Conservation (phyloP, 306 rosid species). For the Cicer chorassanicum region DNA sequence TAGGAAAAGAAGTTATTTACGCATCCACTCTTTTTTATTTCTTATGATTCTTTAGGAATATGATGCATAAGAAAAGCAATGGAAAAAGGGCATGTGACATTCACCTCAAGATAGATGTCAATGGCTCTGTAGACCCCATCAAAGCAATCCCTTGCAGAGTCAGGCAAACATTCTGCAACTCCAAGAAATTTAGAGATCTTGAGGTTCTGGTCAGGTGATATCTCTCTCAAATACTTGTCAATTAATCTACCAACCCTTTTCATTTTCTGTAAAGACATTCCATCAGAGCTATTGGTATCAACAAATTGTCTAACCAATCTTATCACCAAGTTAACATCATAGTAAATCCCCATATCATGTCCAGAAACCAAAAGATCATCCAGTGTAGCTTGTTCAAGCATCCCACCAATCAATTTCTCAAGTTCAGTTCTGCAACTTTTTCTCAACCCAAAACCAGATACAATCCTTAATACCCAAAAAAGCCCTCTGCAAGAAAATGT, state of each 20-base stretch:
- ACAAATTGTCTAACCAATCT: constrained; percentile 73
- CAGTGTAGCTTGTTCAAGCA: constrained; percentile 70
- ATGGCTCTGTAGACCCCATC: constrained; percentile 83
- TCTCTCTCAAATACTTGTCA: constrained; percentile 79
- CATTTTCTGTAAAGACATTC: constrained; percentile 54
- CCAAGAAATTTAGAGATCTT: constrained; percentile 76
- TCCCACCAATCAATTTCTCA: constrained; percentile 77
- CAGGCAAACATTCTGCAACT: constrained; percentile 83
- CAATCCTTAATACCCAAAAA: constrained; percentile 74
- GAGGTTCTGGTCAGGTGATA: constrained; percentile 85
- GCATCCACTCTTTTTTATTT: background rate
- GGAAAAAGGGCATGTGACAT: constrained; percentile 26
- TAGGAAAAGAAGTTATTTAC: background rate
- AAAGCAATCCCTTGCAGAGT: constrained; percentile 69
- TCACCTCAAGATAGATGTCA: constrained; percentile 83
- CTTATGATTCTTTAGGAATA: constrained; percentile 27
- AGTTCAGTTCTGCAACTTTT: constrained; percentile 57
- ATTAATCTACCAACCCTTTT: constrained; percentile 72
- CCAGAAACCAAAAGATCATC: constrained; percentile 83
- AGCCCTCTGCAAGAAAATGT: constrained; percentile 74
- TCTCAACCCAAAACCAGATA: constrained; percentile 64
- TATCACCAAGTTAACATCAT: constrained; percentile 77
- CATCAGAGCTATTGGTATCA: constrained; percentile 44
- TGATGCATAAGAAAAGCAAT: constrained; percentile 40
- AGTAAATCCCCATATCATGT: constrained; percentile 58